Percentiles rank a stretch among this genome's conserved stretches.
Evolutionary conservation across 2,329 filamentous ascomycete species (phyloP).

Genomic region (Amauroascus verrucosus): DNA sequence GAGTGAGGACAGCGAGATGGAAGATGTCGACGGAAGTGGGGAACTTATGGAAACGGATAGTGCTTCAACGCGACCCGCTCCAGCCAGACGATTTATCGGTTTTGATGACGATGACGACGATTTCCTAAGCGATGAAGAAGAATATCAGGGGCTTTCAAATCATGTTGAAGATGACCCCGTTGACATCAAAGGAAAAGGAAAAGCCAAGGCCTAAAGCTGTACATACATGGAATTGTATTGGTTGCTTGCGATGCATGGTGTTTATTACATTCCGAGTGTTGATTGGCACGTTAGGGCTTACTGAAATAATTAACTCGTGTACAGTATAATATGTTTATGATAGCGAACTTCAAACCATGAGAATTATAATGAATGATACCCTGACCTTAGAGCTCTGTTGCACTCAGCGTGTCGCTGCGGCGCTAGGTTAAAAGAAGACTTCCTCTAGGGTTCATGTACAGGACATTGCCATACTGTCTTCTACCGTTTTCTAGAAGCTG

Average conservation of each 20-base stretch:
- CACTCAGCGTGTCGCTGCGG: too few species aligned
- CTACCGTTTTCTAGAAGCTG: too few species aligned
- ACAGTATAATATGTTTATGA: not conserved
- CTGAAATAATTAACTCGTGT: not conserved
- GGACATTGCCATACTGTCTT: too few species aligned
- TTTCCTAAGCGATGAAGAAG: slow-evolving; percentile 37
- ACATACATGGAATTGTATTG: slow-evolving; percentile 5
- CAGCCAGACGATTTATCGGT: slow-evolving; percentile 34
- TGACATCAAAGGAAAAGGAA: slow-evolving; percentile 27
- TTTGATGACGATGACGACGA: slow-evolving; percentile 39
- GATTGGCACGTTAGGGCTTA: not conserved
- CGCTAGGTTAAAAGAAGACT: too few species aligned
- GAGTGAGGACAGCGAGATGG: slow-evolving; percentile 31
- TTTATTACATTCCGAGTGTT: slow-evolving; percentile 15
- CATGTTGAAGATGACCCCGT: slow-evolving; percentile 12
- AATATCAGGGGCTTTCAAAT: slow-evolving; percentile 21
- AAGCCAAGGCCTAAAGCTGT: slow-evolving; percentile 23
- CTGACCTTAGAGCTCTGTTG: not conserved
- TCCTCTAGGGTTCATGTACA: too few species aligned
- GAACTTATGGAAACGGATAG: slow-evolving; percentile 22
- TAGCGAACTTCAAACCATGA: not conserved
- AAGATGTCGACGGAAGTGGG: slow-evolving; percentile 23
- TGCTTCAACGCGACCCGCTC: slow-evolving; percentile 19
- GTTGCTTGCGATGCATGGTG: slow-evolving; percentile 15
- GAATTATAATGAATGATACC: not conserved